phyloP scores from a whole-genome alignment of 805 yeast species.

The Cyberlindnera mycetangii region DNA sequence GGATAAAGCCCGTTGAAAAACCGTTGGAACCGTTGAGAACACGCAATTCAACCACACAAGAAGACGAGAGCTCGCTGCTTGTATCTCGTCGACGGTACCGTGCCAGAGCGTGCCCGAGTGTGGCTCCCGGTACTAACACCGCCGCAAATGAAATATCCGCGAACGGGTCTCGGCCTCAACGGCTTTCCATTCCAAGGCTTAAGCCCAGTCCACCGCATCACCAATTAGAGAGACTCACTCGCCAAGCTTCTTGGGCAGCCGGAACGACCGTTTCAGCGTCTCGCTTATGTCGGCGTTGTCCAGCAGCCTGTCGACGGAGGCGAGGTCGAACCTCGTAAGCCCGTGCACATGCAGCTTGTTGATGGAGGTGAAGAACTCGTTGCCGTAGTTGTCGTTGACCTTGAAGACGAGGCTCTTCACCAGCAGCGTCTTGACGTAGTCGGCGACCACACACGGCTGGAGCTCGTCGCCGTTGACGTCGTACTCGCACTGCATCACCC shows the following conservation, averaged over 20 bases:
- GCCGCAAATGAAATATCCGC: too few relatives aligned
- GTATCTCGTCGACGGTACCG: too few relatives aligned
- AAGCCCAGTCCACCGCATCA: too few relatives aligned
- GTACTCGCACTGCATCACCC: constrained; percentile 13
- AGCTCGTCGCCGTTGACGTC: constrained; percentile 17
- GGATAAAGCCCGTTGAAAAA: too few relatives aligned
- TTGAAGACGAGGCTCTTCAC: constrained; percentile 32
- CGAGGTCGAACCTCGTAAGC: constrained; percentile 34
- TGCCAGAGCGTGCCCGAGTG: too few relatives aligned
- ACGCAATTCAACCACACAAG: too few relatives aligned
- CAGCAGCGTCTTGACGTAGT: constrained; percentile 31
- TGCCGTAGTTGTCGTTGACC: constrained; percentile 36
- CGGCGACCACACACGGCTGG: constrained; percentile 32
- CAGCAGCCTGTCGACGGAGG: constrained; percentile 17
- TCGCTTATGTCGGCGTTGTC: constrained; percentile 18
- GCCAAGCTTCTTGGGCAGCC: background rate
- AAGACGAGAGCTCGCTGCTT: too few relatives aligned
- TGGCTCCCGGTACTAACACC: too few relatives aligned
- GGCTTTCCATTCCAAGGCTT: background rate
- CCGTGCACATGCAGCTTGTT: constrained; percentile 42
- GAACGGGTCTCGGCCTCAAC: too few relatives aligned
- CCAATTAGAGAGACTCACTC: too few relatives aligned
- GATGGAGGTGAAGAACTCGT: constrained; percentile 34
- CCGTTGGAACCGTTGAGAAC: too few relatives aligned
- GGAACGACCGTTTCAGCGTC: constrained; percentile 13